These are phyloP conservation scores for Fusarium cicatricum DNA, from an alignment of 2,329 filamentous ascomycete genomes.

Conservation along the genomic window DNA sequence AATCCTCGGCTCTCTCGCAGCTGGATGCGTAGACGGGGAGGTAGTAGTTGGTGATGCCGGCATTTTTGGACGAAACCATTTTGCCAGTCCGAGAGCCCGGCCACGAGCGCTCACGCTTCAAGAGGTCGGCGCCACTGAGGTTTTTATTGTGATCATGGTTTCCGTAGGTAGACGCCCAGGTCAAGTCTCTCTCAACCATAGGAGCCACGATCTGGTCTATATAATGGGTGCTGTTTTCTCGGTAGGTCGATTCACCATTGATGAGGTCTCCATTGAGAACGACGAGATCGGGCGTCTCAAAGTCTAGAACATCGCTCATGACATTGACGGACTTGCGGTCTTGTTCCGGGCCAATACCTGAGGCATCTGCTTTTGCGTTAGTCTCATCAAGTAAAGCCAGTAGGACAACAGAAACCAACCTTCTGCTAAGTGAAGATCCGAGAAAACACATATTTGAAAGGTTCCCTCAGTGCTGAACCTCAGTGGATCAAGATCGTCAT, in stretches of 20 bases:
- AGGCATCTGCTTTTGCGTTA: constrained; percentile 20
- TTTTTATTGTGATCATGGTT: constrained; percentile 72
- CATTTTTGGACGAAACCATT: constrained; percentile 29
- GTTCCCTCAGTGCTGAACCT: constrained; percentile 20
- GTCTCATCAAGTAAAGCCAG: neutral
- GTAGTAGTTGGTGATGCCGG: constrained; percentile 55
- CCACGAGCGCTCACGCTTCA: constrained; percentile 38
- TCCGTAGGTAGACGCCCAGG: constrained; percentile 73
- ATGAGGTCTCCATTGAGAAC: constrained; percentile 76
- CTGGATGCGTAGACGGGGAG: constrained; percentile 49
- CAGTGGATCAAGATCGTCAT: constrained; percentile 23
- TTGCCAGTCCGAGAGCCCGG: constrained; percentile 33
- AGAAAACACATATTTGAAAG: constrained; percentile 32
- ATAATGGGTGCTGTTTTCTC: constrained; percentile 61
- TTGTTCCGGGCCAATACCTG: constrained; percentile 45
- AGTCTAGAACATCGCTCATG: constrained; percentile 47
- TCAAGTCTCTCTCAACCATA: constrained; percentile 60
- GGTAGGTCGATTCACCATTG: constrained; percentile 67
- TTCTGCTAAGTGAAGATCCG: constrained; percentile 31
- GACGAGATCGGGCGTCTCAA: constrained; percentile 60
- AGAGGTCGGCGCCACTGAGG: constrained; percentile 27
- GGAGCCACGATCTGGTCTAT: constrained; percentile 65
- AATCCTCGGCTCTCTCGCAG: constrained; percentile 40
- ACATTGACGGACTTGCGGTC: constrained; percentile 49
- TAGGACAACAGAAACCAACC: constrained; percentile 1